Evolutionary conservation across 2,329 filamentous ascomycete species (phyloP).

Genomic region (Pseudodiploospora longispora): DNA sequence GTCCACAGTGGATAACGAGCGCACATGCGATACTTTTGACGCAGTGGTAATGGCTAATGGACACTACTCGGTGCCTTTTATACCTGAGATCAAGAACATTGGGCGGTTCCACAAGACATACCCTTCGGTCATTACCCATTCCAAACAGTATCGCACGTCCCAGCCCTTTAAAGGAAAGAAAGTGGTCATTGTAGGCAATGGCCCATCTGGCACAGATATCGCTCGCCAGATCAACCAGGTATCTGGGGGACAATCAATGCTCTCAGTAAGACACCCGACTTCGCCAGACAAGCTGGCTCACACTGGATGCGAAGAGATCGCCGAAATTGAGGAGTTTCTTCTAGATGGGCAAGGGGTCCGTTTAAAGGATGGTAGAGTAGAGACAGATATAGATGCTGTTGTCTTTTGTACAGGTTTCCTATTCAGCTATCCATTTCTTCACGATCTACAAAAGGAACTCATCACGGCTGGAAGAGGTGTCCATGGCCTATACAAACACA

Average conservation of each 20-base stretch:
- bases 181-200: constrained; percentile 76
- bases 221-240: constrained; percentile 62
- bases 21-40: constrained; percentile 50
- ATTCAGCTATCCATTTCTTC: constrained; percentile 70
- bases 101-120: constrained; percentile 49
- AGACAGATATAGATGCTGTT: constrained; percentile 63
- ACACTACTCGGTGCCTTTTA: constrained; percentile 62
- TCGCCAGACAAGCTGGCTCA: constrained; percentile 36
- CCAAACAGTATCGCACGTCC: constrained; percentile 69
- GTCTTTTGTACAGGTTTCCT: constrained; percentile 89
- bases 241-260: constrained; percentile 52
- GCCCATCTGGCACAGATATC: constrained; percentile 78
- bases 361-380: constrained; percentile 58
- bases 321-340: constrained; percentile 51
- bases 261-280: constrained; percentile 50
- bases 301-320: constrained; percentile 41
- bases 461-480: constrained; percentile 64
- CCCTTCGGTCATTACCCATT: constrained; percentile 58
- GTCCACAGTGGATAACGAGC: constrained; percentile 36
- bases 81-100: constrained; percentile 57
- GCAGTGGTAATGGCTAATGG: constrained; percentile 69
- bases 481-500: constrained; percentile 66
- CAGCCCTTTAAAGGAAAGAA: constrained; percentile 59
- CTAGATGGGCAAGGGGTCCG: constrained; percentile 49
- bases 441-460: constrained; percentile 38